Evolutionary conservation across 768 basidiomycete species (phyloP).

Genomic region (Glaciozyma antarctica): DNA sequence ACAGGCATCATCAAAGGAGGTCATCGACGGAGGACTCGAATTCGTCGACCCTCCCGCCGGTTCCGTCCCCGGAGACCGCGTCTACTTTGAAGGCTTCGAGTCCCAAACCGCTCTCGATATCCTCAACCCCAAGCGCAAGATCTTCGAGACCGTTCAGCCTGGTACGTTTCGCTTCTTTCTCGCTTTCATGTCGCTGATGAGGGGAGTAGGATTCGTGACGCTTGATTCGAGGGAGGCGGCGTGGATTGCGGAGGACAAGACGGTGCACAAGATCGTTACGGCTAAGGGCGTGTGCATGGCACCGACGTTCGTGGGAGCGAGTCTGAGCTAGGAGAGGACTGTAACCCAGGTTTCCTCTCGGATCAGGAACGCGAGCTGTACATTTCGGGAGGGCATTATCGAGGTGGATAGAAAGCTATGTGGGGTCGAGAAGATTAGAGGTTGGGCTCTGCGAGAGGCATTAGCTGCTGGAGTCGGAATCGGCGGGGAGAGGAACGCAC

Average conservation of each 20-base stretch:
- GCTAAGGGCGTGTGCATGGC: slow-evolving; percentile 71
- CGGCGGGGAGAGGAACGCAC: no score
- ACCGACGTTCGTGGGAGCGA: slow-evolving; percentile 74
- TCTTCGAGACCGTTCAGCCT: slow-evolving; percentile 93
- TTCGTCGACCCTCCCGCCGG: slow-evolving; percentile 77
- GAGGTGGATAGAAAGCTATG: no score
- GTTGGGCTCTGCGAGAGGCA: no score
- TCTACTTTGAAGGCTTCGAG: slow-evolving; percentile 87
- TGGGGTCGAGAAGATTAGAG: no score
- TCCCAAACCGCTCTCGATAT: slow-evolving; percentile 60
- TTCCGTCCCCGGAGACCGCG: slow-evolving; percentile 79
- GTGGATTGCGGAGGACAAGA: slow-evolving; percentile 68
- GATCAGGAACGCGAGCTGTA: no score
- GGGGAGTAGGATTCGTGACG: slow-evolving; percentile 67
- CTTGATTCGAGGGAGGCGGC: slow-evolving; percentile 78
- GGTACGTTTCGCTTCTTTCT: slow-evolving; percentile 43
- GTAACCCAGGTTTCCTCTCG: no score
- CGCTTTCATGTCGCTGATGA: neutral
- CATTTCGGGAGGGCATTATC: no score
- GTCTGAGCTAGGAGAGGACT: slow-evolving; percentile 56
- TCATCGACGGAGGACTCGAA: slow-evolving; percentile 80
- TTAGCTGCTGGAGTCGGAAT: no score
- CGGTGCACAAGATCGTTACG: slow-evolving; percentile 73
- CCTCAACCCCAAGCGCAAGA: slow-evolving; percentile 97
- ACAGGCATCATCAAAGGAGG: slow-evolving; percentile 62